Evolutionary conservation across 1,284 basidiomycete genomes (phyloP).

Genomic region (Cutaneotrichosporon mucoides): DNA sequence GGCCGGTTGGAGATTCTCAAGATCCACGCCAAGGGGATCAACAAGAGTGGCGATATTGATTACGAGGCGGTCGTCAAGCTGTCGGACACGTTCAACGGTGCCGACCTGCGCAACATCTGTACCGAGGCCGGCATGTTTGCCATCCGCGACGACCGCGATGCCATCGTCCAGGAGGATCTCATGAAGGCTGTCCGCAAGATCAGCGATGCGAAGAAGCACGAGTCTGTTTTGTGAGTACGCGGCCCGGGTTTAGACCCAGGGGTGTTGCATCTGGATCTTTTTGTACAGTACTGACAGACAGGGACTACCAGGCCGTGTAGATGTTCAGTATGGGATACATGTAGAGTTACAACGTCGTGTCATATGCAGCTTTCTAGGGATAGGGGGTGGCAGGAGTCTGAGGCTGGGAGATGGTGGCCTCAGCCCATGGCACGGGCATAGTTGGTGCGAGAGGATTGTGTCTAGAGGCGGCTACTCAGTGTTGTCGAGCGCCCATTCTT

Average conservation of each 20-base stretch:
- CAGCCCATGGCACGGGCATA: not conserved
- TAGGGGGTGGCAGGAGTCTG: too few species aligned
- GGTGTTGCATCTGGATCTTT: too few species aligned
- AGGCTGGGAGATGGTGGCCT: too few species aligned
- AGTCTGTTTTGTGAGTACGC: constrained; percentile 51
- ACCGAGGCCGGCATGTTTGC: constrained; percentile 99
- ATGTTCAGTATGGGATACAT: constrained; percentile 6
- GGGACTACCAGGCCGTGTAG: constrained; percentile 39
- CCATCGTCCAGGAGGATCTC: constrained; percentile 87
- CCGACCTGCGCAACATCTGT: constrained; percentile 92
- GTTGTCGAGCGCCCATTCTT: too few species aligned
- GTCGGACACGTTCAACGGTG: constrained; percentile 89
- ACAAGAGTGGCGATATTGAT: constrained; percentile 92
- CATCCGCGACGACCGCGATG: constrained; percentile 90
- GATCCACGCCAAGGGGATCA: constrained; percentile 91
- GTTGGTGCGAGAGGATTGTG: too few species aligned
- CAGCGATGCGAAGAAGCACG: constrained; percentile 92
- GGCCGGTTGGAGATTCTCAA: constrained; percentile 91
- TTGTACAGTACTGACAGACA: not conserved
- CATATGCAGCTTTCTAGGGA: not conserved
- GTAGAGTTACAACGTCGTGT: constrained; percentile 3
- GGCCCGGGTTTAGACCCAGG: not conserved
- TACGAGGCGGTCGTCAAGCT: constrained; percentile 97
- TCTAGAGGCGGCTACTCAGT: too few species aligned
- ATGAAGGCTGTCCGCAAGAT: constrained; percentile 98